Conservation (phyloP, 192 early-diverging fungal species). For the Coemansia sp. region DNA sequence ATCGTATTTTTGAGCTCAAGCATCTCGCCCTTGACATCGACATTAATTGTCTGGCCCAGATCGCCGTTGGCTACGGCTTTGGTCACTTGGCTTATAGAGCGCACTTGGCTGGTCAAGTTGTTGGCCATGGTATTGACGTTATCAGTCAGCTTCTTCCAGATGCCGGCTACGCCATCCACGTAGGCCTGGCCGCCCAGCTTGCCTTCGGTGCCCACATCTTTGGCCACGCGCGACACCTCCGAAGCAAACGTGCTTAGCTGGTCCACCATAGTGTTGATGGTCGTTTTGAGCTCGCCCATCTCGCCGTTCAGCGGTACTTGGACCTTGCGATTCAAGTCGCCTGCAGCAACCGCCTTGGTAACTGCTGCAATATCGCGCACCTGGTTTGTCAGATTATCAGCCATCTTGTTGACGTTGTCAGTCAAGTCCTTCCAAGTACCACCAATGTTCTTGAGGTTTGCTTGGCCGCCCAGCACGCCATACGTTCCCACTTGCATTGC, state of each 20-base stretch:
- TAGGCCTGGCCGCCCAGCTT: conserved; percentile 56
- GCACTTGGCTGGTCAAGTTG: conserved; percentile 60
- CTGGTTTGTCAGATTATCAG: conserved; percentile 61
- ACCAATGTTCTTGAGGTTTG: conserved; percentile 52
- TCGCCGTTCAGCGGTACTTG: conserved; percentile 44
- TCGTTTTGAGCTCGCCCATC: conserved; percentile 53
- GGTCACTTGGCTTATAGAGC: conserved; percentile 60
- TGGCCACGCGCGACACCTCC: conserved; percentile 56
- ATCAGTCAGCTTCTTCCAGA: conserved; percentile 57
- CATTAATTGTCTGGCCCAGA: conserved; percentile 54
- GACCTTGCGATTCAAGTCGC: conserved; percentile 52
- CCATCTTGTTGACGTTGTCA: conserved; percentile 64
- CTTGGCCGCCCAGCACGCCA: conserved; percentile 61
- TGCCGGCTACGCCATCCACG: conserved; percentile 54
- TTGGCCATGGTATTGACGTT: conserved; percentile 62
- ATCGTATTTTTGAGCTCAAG: conserved; percentile 59
- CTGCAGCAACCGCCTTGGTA: conserved; percentile 52
- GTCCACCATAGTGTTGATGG: conserved; percentile 54
- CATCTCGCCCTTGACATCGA: conserved; percentile 57
- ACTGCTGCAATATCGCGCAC: conserved; percentile 58
- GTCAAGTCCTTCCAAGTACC: conserved; percentile 63
- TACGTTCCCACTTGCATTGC: conserved; percentile 63
- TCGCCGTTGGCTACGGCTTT: conserved; percentile 61
- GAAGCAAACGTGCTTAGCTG: conserved; percentile 54
- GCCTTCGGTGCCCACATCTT: conserved; percentile 58